Evolutionary conservation across 202 grass and related monocot genomes (phyloP), one percentile per base, ranked within the genome.

Genomic region (Sporobolus alterniflorus): DNA sequence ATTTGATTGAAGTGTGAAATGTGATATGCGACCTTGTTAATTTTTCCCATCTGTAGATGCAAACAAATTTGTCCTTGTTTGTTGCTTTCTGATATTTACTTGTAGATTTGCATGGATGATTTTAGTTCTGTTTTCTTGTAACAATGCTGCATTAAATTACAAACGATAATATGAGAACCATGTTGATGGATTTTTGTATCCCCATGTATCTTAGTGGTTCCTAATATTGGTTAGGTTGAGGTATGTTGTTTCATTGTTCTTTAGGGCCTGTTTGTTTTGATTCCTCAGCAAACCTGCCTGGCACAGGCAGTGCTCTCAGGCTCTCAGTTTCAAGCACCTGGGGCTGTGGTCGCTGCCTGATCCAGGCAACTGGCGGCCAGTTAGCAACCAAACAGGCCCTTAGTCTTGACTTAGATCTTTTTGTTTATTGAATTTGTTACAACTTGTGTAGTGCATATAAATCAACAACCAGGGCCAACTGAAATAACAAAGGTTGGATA

Each of bases 31-130:
- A 66, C 80, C 65, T 57, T 9, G 18, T 63, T 85, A 1, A 66
- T 51, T 17, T 64, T 40, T 56, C 43, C 30, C 20, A 12, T 64
- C 56, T 21, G 51, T 69, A 40, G 30, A 82, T 74, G 54, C 83
- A 83, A 69, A 57, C n/a, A 22, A 51, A 76, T 28, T 32, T 0
- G n/a, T n/a, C 68, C 63, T 70, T 46, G 42, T 47, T 78, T 80
- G n/a, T 71, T 90, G 15, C 49, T 83, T 69, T 66, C 31, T 63
- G 15, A 34, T 32, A 74, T 62, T 51, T 30, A 34, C 79, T 32
- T 79, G 50, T 62, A 36, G 42, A 56, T 69, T 68, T 76, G 21
- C 16, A 74, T 48, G 46, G 36, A 69, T 71, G 50, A 57, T 61
- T 69, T 55, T 85, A 34, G 24, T 48, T 51, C 25, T 48, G 16